A percentile compares a stretch with the other conserved stretches of the same genome.
phyloP scores from a whole-genome alignment of 2,329 filamentous ascomycete genomes.

The Penicillium sp. region DNA sequence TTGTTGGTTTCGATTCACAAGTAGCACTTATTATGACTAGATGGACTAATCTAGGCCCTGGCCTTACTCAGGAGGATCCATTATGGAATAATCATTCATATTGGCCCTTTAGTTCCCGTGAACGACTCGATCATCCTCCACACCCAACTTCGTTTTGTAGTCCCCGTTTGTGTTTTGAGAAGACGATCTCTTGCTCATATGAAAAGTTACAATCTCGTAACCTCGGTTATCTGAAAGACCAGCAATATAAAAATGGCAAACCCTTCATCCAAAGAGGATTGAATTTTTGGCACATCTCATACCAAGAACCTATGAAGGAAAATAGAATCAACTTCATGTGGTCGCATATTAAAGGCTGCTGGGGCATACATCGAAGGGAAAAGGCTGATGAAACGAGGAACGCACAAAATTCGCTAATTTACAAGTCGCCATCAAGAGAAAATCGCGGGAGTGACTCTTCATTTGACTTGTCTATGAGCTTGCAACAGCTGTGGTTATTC shows the following conservation, averaged over 20 bases:
- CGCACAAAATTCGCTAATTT: background rate
- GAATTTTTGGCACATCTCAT: constrained; percentile 9
- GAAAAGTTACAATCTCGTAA: constrained; percentile 5
- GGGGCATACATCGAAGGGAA: background rate
- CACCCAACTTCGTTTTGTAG: background rate
- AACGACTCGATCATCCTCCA: background rate
- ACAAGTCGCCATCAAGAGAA: background rate
- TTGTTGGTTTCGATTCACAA: constrained; percentile 2
- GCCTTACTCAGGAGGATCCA: constrained; percentile 9
- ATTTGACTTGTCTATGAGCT: background rate
- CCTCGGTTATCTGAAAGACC: constrained; percentile 7
- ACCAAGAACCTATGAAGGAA: constrained; percentile 8
- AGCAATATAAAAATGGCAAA: constrained; percentile 1
- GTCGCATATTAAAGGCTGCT: background rate
- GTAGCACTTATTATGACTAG: constrained; percentile 13
- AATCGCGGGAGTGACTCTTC: background rate
- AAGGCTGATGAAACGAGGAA: background rate
- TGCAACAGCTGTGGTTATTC: background rate
- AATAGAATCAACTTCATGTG: background rate
- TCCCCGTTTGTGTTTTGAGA: constrained; percentile 5
- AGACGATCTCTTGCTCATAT: constrained; percentile 1
- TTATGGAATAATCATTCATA: constrained; percentile 10
- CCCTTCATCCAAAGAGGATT: background rate
- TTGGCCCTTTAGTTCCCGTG: background rate
- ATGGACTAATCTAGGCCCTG: constrained; percentile 16